Conservation (phyloP, 805 yeast species). For the Kodamaea restingae region DNA sequence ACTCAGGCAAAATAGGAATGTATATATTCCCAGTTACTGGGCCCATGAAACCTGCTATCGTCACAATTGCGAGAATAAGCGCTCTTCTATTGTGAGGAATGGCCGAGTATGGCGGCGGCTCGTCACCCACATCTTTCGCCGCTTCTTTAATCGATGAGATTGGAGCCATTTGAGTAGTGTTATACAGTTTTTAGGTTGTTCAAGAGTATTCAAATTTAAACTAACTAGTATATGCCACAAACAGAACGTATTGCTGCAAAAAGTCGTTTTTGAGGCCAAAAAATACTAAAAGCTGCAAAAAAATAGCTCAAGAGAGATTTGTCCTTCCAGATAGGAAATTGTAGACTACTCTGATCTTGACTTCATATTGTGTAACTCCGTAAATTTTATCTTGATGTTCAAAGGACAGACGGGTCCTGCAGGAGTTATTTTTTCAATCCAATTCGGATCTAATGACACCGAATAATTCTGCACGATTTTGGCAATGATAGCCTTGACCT, state of each 20-base stretch:
- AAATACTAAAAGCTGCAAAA: background rate
- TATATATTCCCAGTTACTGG: conserved; percentile 57
- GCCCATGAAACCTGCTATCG: conserved; percentile 50
- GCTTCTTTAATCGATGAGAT: background rate
- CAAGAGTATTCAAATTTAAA: too few species aligned
- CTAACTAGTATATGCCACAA: too few species aligned
- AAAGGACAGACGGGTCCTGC: conserved; percentile 57
- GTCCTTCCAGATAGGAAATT: background rate
- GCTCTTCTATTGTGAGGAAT: conserved; percentile 28
- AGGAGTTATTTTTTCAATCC: conserved; percentile 51
- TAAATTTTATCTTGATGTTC: conserved; percentile 26
- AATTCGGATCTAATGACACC: conserved; percentile 35
- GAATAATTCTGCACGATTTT: conserved; percentile 34
- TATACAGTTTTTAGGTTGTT: too few species aligned
- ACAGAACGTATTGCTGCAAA: too few species aligned
- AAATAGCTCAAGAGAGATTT: too few species aligned
- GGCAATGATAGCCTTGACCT: conserved; percentile 37
- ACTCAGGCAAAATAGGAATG: conserved; percentile 48
- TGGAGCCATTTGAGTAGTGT: too few species aligned
- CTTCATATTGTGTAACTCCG: background rate
- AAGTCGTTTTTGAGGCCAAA: too few species aligned
- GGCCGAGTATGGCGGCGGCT: conserved; percentile 23
- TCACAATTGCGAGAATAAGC: conserved; percentile 37
- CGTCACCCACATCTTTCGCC: background rate
- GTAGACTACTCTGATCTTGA: background rate